Conservation (phyloP, 2,329 filamentous ascomycete species). For the Ceratocystis eucalypticola region DNA sequence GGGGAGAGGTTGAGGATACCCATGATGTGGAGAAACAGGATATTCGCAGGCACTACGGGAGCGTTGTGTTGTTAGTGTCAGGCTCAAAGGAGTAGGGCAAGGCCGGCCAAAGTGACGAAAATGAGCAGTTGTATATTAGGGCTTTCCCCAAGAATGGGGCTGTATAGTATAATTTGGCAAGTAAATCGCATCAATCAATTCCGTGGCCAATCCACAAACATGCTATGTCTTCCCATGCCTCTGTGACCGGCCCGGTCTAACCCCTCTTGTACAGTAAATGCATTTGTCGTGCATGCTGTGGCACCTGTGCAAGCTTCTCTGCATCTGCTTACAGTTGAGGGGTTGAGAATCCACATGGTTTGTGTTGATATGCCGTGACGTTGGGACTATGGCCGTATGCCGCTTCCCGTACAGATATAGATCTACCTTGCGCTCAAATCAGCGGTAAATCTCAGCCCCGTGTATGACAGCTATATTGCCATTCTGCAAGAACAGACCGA, state of each 20-base stretch:
- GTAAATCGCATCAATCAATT: not conserved
- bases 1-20: slow-evolving; percentile 96
- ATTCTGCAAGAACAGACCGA: slow-evolving; percentile 38
- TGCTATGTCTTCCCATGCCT: not conserved
- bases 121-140: not conserved
- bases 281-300: slow-evolving; percentile 20
- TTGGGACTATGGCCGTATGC: slow-evolving; percentile 44
- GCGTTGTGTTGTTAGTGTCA: slow-evolving; percentile 67
- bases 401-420: slow-evolving; percentile 26
- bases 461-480: slow-evolving; percentile 55
- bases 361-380: slow-evolving; percentile 38
- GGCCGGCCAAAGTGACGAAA: not conserved
- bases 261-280: slow-evolving; percentile 10
- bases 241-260: not conserved
- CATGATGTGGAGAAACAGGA: slow-evolving; percentile 95
- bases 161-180: slow-evolving; percentile 10
- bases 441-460: slow-evolving; percentile 42
- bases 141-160: not conserved
- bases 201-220: not conserved
- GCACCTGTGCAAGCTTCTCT: slow-evolving; percentile 26
- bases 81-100: slow-evolving; percentile 30
- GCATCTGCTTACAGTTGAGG: slow-evolving; percentile 24
- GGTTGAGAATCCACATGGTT: slow-evolving; percentile 26
- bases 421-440: slow-evolving; percentile 45
- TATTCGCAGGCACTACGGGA: slow-evolving; percentile 72